Conservation (phyloP, 805 yeast genomes). For the Isabelozyma pseudorhagii region DNA sequence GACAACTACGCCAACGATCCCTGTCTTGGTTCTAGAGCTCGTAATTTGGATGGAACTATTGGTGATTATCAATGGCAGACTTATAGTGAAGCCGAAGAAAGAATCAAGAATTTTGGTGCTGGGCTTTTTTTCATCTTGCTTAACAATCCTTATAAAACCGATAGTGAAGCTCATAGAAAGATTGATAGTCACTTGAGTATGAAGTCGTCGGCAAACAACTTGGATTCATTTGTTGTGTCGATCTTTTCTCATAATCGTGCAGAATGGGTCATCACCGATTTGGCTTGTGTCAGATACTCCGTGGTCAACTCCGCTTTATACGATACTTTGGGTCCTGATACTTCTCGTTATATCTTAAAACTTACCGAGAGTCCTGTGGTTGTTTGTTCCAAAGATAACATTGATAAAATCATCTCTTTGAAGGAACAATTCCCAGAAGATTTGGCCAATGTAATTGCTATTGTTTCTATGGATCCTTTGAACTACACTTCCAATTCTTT, state of each 20-base stretch:
- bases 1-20: conserved; percentile 31
- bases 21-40: conserved; percentile 46
- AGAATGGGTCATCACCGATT: conserved; percentile 69
- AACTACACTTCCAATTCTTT: conserved; percentile 10
- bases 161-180: conserved; percentile 20
- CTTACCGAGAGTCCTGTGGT: conserved; percentile 58
- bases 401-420: conserved; percentile 23
- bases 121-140: conserved; percentile 31
- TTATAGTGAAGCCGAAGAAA: conserved; percentile 18
- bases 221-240: conserved; percentile 48
- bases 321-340: conserved; percentile 45
- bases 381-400: conserved; percentile 33
- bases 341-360: conserved; percentile 61
- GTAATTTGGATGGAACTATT: conserved; percentile 21
- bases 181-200: conserved; percentile 12
- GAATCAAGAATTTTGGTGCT: conserved; percentile 32
- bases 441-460: conserved; percentile 25
- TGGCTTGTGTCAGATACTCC: conserved; percentile 59
- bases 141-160: conserved; percentile 30
- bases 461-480: conserved; percentile 40
- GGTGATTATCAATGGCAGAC: conserved; percentile 28
- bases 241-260: conserved; percentile 55
- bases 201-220: conserved; percentile 6
- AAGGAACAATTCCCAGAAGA: conserved; percentile 20
- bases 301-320: conserved; percentile 27